Evolutionary conservation across 2,329 filamentous ascomycete genomes (phyloP), one percentile per base, ranked within the genome.

Genomic region (Reticulascus tulasneorum): DNA sequence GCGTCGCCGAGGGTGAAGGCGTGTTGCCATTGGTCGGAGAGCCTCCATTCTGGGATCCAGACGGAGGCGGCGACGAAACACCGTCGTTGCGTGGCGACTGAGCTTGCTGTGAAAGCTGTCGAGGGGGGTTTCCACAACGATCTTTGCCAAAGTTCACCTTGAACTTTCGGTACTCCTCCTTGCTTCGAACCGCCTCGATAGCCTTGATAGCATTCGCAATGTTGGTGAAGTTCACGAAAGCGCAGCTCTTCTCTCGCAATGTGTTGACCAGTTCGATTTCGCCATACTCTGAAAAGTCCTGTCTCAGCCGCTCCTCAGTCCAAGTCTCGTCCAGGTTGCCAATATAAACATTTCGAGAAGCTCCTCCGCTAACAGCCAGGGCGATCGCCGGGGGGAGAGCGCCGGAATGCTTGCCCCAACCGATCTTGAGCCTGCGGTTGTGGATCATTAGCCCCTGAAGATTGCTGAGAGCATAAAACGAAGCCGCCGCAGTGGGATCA

Each of bases 131-230:
- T 49, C 93, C 93, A 54, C 93, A 98, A 38, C 93, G 82, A 59
- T 98, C 93, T 70, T 98, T 98, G 64, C 93, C 93, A 59, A 98
- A 98, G 71, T 98, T 98, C 61, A 98, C 91, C 76, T 98, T 98
- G 80, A 98, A 98, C 53, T 93, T 83, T 64, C 82, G 87, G 74
- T 98, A 98, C 56, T 98, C 93, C 27, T 97, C 93, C 57, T 90
- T 89, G 55, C 89, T 86, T 39, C 93, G 82, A 47, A 98, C 82
- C 16, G 90, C 93, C 65, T 98, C 93, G 47, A 98, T 98, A 1
- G 93, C 93, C 71, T 98, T 98, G 73, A 98, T 98, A 33, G 93
- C 93, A 53, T 98, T 98, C 57, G 93, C 93, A 58, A 98, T 98
- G 68, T 98, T 98, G 58, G 93, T 98, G 62, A 98, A 98, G 69